Base-by-base conservation (phyloP, 2,329 filamentous ascomycete genomes). In the Camillea tinctor region DNA sequence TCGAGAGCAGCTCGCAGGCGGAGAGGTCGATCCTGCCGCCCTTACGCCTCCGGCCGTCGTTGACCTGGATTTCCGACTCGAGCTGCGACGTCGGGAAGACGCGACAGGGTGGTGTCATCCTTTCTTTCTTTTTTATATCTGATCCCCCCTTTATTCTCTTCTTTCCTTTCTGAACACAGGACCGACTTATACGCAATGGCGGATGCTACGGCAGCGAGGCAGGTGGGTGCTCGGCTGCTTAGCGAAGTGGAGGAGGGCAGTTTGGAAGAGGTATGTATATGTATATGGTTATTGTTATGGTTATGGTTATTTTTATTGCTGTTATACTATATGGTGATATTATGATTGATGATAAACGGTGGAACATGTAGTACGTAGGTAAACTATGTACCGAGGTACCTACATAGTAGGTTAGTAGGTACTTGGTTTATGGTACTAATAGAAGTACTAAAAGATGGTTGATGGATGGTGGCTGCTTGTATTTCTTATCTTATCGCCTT, bases 21-120 rank as follows among this genome's bases (percentile, higher is more conserved):
- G 76, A 74, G 52, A 88, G 75, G 57, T 88, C 79, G 62, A 87
- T 75, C 53, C 72, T 62, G 60, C 69, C 30, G 73, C 75, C 76
- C 72, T 87, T 87, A 62, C 84, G 82, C 58, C 81, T 81, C 52
- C 81, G 81, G 7, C 82, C 82, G 44, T 78, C 75, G 56, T 80
- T 77, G 30, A 76, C 63, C 66, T 87, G 85, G 52, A 84, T 73
- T 53, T 77, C 78, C 44, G 75, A 66, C 8, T 80, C 77, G 23
- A 88, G 78, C 58, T 84, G 75, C 3, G 77, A 75, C 9, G 80
- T 79, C n/a, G 80, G 74, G 69, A 87, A 88, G 58, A 78, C 76
- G 58, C 79, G 77, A 72, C 82, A 82, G 30, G 85, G 84, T 21
- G 85, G 86, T 54, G 86, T 76, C 86, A 89, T 88, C 63, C 52